Evolutionary conservation across 2,329 filamentous ascomycete genomes (phyloP).

Genomic region (Calonectria ilicicola): DNA sequence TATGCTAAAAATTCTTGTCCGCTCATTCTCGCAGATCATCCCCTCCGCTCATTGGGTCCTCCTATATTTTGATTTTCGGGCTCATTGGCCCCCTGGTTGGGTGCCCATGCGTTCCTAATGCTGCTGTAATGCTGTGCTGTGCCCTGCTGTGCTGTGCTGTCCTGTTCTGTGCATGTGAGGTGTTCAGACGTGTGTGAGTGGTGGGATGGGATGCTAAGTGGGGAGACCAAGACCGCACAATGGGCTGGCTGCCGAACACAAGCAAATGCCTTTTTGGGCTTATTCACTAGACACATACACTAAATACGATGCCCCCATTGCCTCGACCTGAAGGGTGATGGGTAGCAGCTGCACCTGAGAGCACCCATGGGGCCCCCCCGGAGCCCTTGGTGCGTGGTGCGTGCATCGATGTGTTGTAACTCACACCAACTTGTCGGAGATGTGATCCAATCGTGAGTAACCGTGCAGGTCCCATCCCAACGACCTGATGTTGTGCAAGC

Average conservation of each 20-base stretch:
- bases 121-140: conserved; percentile 16
- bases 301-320: conserved; percentile 1
- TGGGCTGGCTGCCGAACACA: background rate
- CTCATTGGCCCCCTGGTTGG: conserved; percentile 13
- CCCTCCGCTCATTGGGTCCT: background rate
- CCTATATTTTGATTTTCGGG: background rate
- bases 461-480: conserved; percentile 1
- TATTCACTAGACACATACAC: background rate
- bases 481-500: background rate
- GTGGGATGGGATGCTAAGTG: background rate
- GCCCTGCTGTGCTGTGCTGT: conserved; percentile 2
- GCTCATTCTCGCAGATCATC: background rate
- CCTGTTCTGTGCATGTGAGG: conserved; percentile 13
- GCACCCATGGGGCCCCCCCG: background rate
- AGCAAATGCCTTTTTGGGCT: background rate
- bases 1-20: background rate
- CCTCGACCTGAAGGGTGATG: background rate
- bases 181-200: conserved; percentile 16
- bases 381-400: conserved; percentile 10
- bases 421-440: conserved; percentile 10
- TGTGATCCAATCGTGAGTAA: conserved; percentile 16
- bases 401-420: conserved; percentile 28
- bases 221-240: conserved; percentile 2
- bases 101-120: conserved; percentile 24
- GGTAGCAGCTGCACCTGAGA: background rate